These are phyloP conservation scores for Penicillium chermesinum DNA, from an alignment of 495 filamentous ascomycete species.

Conservation along the genomic window DNA sequence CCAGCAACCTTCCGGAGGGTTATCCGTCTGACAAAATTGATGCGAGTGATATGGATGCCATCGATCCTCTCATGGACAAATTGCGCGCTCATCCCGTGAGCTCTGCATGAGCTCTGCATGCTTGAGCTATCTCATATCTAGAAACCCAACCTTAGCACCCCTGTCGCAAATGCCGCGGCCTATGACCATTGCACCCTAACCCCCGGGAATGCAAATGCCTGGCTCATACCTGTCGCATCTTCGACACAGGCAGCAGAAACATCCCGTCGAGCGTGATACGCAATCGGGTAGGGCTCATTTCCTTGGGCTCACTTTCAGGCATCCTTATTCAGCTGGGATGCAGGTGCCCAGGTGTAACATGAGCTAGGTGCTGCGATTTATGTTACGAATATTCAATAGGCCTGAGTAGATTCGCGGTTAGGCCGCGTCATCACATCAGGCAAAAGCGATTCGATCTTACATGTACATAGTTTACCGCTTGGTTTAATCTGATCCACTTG, in stretches of 20 bases:
- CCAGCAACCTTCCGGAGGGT: slow-evolving; percentile 61
- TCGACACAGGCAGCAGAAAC: neutral
- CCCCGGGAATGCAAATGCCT: neutral
- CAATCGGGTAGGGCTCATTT: neutral
- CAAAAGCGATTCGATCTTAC: neutral
- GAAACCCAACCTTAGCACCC: neutral
- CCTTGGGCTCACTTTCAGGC: neutral
- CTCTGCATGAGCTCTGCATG: slow-evolving; percentile 20
- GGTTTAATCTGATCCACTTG: neutral
- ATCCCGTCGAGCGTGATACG: neutral
- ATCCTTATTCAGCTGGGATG: neutral
- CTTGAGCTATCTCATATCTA: neutral
- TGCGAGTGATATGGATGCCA: slow-evolving; percentile 76
- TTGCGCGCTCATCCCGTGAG: slow-evolving; percentile 49
- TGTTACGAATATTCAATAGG: neutral
- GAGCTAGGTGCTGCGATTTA: neutral
- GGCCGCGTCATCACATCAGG: neutral
- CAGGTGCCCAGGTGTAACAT: neutral
- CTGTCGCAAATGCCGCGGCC: too few species aligned
- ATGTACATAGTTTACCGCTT: neutral
- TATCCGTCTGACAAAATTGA: slow-evolving; percentile 58
- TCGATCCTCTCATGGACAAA: slow-evolving; percentile 66
- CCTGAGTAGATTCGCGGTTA: neutral
- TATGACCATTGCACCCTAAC: too few species aligned
- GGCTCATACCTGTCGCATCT: neutral